These are phyloP conservation scores for Stenocarpella maydis DNA, from an alignment of 2,329 filamentous ascomycete species.

Conservation along the genomic window DNA sequence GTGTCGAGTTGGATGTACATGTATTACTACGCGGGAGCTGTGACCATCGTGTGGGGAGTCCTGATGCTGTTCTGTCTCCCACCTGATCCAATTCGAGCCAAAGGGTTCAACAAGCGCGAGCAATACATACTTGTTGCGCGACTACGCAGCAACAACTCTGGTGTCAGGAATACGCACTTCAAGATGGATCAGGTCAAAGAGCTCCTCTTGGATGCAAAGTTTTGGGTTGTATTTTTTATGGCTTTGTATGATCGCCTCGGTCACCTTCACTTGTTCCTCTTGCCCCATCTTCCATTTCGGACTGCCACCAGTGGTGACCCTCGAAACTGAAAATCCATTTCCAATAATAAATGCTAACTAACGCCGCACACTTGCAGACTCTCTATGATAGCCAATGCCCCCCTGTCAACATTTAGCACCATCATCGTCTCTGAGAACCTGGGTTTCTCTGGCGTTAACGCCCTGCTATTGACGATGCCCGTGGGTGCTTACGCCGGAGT, in stretches of 20 bases:
- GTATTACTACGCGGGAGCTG: conserved; percentile 50
- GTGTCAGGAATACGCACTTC: conserved; percentile 38
- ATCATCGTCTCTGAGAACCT: conserved; percentile 63
- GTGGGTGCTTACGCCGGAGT: conserved; percentile 45
- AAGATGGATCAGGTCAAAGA: conserved; percentile 37
- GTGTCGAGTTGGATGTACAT: conserved; percentile 52
- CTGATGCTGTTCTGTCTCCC: conserved; percentile 36
- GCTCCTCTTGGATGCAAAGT: conserved; percentile 36
- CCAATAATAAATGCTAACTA: conserved; percentile 44
- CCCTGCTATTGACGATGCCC: conserved; percentile 41
- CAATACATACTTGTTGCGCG: conserved; percentile 37
- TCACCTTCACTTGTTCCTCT: too few species aligned
- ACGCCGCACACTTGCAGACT: conserved; percentile 47
- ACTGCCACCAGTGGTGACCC: too few species aligned
- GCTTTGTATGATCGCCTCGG: conserved; percentile 43
- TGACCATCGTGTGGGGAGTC: conserved; percentile 51
- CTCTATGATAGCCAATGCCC: conserved; percentile 69
- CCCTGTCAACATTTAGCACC: conserved; percentile 69
- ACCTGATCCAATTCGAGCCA: conserved; percentile 45
- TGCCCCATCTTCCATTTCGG: too few species aligned
- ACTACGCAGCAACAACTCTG: conserved; percentile 38
- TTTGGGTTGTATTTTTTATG: conserved; percentile 41
- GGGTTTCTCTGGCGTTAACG: conserved; percentile 42
- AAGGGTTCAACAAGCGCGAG: conserved; percentile 38
- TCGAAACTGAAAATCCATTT: too few species aligned